Percentiles rank a stretch among this genome's conserved stretches.
Conservation (phyloP, 345 rosid species). For the Diplotaxis tenuifolia region DNA sequence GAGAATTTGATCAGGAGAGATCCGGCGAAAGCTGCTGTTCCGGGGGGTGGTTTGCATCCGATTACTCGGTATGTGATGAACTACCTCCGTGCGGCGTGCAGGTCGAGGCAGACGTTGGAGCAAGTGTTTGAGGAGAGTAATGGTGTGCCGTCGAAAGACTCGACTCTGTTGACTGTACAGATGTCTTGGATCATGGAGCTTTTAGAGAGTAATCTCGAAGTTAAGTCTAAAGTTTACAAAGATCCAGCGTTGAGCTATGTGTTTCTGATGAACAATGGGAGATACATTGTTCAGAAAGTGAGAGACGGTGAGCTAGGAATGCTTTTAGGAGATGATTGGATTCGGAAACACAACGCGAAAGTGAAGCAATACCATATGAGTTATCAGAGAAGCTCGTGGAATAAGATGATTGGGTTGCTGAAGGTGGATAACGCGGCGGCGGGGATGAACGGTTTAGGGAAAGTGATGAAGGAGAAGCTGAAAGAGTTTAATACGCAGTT, state of each 20-base stretch:
- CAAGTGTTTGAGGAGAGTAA: constrained; percentile 68
- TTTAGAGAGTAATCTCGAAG: constrained; percentile 82
- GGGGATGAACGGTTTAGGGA: constrained; percentile 43
- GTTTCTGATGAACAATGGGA: constrained; percentile 84
- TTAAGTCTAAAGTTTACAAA: constrained; percentile 68
- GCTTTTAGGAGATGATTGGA: constrained; percentile 85
- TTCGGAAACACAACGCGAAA: constrained; percentile 73
- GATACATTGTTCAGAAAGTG: constrained; percentile 81
- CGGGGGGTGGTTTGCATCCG: constrained; percentile 82
- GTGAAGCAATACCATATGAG: constrained; percentile 51
- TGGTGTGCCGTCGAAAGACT: constrained; percentile 46
- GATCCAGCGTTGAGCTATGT: constrained; percentile 61
- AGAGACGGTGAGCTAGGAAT: constrained; percentile 65
- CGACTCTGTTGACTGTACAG: constrained; percentile 62
- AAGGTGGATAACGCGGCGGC: constrained; percentile 46
- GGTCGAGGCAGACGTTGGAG: constrained; percentile 69
- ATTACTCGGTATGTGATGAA: constrained; percentile 90
- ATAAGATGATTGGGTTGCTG: constrained; percentile 52
- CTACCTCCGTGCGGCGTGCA: constrained; percentile 78
- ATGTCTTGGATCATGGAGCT: constrained; percentile 93
- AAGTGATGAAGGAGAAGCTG: constrained; percentile 57
- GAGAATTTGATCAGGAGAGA: constrained; percentile 85
- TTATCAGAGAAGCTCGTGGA: constrained; percentile 80
- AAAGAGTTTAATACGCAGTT: constrained; percentile 51
- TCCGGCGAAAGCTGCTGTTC: constrained; percentile 75